These are phyloP conservation scores for Gaertneriomyces semiglobifer DNA, from an alignment of 192 early-diverging fungal species.

Conservation along the genomic window DNA sequence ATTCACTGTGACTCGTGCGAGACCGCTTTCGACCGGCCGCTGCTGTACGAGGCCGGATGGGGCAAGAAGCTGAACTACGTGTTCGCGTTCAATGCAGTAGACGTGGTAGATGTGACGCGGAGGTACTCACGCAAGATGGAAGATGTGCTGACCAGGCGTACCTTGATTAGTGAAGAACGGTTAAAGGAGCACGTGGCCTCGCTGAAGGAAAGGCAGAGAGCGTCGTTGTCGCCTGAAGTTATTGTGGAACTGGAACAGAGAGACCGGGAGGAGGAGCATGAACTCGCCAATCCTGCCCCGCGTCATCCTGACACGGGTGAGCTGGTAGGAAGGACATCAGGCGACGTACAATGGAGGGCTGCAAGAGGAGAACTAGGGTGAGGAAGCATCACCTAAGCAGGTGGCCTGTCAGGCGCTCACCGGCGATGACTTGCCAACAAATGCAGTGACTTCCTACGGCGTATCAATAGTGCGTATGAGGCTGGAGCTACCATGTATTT, in stretches of 20 bases:
- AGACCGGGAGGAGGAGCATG: slow-evolving; percentile 12
- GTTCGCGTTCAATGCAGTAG: slow-evolving; percentile 25
- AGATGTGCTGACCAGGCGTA: slow-evolving; percentile 22
- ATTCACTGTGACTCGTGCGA: slow-evolving; percentile 35
- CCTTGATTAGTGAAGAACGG: slow-evolving; percentile 27
- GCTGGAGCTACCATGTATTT: too few species aligned
- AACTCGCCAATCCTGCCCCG: slow-evolving; percentile 6
- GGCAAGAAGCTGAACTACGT: slow-evolving; percentile 44
- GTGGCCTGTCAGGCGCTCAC: too few species aligned
- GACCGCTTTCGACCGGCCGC: neutral
- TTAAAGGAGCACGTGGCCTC: neutral
- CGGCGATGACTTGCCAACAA: too few species aligned
- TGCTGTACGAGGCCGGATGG: slow-evolving; percentile 42
- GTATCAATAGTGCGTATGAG: too few species aligned
- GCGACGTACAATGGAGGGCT: slow-evolving; percentile 29
- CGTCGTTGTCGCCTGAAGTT: slow-evolving; percentile 4
- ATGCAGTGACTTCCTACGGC: too few species aligned
- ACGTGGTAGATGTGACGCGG: slow-evolving; percentile 37
- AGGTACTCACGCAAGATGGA: slow-evolving; percentile 27
- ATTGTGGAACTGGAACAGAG: slow-evolving; percentile 10
- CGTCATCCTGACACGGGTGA: slow-evolving; percentile 2
- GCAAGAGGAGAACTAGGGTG: slow-evolving; percentile 32
- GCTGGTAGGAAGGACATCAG: slow-evolving; percentile 27
- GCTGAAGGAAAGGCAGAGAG: neutral
- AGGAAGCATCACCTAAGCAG: too few species aligned